Evolutionary conservation across 441 rosid species (phyloP).

Genomic region (Mallotus japonicus): DNA sequence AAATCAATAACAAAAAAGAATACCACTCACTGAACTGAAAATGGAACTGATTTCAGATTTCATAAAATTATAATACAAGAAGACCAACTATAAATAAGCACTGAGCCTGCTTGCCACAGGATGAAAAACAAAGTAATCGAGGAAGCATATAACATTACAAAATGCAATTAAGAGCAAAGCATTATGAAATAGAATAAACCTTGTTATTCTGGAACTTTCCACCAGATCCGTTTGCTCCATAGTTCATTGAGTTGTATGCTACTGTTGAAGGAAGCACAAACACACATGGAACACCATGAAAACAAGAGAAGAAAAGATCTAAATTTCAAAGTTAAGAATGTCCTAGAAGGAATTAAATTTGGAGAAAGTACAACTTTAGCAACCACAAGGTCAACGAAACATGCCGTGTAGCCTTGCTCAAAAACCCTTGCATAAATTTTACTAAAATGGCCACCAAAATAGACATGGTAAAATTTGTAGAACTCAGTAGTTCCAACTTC

Average conservation of each 20-base stretch:
- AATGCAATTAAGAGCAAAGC: slow-evolving; percentile 22
- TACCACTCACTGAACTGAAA: not conserved
- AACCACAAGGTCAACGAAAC: slow-evolving; percentile 9
- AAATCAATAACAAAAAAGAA: not conserved
- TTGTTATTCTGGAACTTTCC: slow-evolving; percentile 79
- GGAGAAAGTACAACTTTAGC: slow-evolving; percentile 20
- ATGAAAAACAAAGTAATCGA: not conserved
- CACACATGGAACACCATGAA: slow-evolving; percentile 67
- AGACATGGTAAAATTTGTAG: not conserved
- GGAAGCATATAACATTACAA: not conserved
- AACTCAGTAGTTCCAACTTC: not conserved
- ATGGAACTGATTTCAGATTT: not conserved
- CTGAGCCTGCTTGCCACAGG: not conserved
- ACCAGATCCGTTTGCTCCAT: slow-evolving; percentile 71
- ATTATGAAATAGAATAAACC: slow-evolving; percentile 46
- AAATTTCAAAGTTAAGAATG: slow-evolving; percentile 47
- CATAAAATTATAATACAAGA: not conserved
- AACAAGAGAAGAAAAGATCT: slow-evolving; percentile 64
- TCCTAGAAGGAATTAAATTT: slow-evolving; percentile 33
- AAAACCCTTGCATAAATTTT: not conserved
- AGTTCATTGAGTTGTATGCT: slow-evolving; percentile 60
- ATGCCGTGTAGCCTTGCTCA: not conserved
- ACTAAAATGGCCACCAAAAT: not conserved
- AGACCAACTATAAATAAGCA: not conserved
- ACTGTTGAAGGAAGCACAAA: slow-evolving; percentile 73